A percentile compares a stretch with the other conserved stretches of the same genome.
phyloP scores from a whole-genome alignment of 1,139 yeast species.

The Candida tetrigidarum region DNA sequence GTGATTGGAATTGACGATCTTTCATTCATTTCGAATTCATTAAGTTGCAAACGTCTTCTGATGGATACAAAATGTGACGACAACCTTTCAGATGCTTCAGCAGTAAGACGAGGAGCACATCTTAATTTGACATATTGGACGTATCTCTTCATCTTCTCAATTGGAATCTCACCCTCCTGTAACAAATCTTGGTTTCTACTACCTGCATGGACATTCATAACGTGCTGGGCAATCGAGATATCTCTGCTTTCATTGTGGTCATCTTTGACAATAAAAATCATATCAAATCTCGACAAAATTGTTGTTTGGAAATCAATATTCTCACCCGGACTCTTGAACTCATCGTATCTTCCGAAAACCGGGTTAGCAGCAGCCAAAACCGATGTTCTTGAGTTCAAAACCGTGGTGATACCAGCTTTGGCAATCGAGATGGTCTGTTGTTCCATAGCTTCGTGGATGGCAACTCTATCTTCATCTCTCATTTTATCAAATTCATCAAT shows the following conservation, averaged over 20 bases:
- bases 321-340: slow-evolving; percentile 95
- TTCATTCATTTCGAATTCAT: slow-evolving; percentile 82
- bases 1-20: slow-evolving; percentile 97
- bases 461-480: slow-evolving; percentile 99
- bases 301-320: slow-evolving; percentile 98
- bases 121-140: slow-evolving; percentile 86
- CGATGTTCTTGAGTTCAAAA: slow-evolving; percentile 91
- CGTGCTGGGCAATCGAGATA: slow-evolving; percentile 90
- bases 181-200: slow-evolving; percentile 54
- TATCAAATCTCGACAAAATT: slow-evolving; percentile 94
- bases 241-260: slow-evolving; percentile 90
- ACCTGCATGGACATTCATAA: slow-evolving; percentile 93
- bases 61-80: slow-evolving; percentile 96
- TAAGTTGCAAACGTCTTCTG: slow-evolving; percentile 79
- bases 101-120: slow-evolving; percentile 91
- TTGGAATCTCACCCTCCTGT: slow-evolving; percentile 82
- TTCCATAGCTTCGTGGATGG: slow-evolving; percentile 99
- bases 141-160: slow-evolving; percentile 89
- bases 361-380: slow-evolving; percentile 99
- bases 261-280: slow-evolving; percentile 97
- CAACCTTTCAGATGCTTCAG: slow-evolving; percentile 88
- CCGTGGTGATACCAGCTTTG: slow-evolving; percentile 98
- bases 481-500: slow-evolving; percentile 99
- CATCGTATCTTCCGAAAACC: slow-evolving; percentile 94
- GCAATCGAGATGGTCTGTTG: slow-evolving; percentile 99